phyloP scores from a whole-genome alignment of 2,329 filamentous ascomycete genomes.

The Huntiella bhutanensis region DNA sequence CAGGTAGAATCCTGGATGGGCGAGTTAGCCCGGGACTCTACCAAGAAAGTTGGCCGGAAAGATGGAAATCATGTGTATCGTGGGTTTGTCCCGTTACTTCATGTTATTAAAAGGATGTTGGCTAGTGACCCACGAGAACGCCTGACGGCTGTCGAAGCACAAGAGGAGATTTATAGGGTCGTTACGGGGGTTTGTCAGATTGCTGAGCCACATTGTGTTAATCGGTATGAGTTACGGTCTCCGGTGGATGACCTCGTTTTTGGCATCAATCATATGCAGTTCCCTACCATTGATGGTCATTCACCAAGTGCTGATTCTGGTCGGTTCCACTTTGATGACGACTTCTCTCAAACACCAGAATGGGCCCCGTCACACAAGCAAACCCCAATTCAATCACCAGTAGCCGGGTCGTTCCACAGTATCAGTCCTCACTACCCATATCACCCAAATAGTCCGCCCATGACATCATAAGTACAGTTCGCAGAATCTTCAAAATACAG shows the following conservation, averaged over 20 bases:
- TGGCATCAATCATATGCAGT: conserved; percentile 14
- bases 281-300: no score
- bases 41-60: conserved; percentile 22
- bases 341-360: no score
- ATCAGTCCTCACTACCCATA: no score
- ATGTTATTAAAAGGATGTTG: conserved; percentile 36
- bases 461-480: no score
- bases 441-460: no score
- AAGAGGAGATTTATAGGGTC: conserved; percentile 32
- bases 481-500: no score
- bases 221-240: conserved; percentile 21
- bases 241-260: conserved; percentile 16
- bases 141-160: conserved; percentile 33
- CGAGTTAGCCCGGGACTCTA: conserved; percentile 38
- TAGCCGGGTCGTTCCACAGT: no score
- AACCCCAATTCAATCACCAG: no score
- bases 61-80: conserved; percentile 28
- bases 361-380: no score
- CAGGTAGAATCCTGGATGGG: conserved; percentile 53
- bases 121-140: conserved; percentile 30
- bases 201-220: conserved; percentile 34
- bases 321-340: no score
- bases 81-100: conserved; percentile 33
- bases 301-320: no score
- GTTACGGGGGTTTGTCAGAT: conserved; percentile 29